Evolutionary conservation across 805 yeast species (phyloP), one percentile per base, ranked within the genome.

Genomic region (Sugiyamaella boreocaroliniensis): DNA sequence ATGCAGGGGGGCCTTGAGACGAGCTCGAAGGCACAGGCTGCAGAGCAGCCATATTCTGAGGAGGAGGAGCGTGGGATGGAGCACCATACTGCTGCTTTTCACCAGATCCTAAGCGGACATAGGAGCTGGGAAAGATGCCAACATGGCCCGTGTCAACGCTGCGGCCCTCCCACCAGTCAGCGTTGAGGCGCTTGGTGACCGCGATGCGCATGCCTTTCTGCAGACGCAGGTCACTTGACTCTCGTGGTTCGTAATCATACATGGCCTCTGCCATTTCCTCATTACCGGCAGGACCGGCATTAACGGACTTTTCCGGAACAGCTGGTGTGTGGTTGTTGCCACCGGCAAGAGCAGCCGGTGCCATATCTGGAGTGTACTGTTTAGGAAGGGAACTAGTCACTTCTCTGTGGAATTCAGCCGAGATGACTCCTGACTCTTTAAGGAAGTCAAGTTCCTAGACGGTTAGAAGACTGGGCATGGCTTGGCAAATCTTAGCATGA

Each of bases 111-210:
- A 45, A 47, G 49, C 59, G 76, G 48, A 89, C 96, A 64, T 93
- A 92, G 66, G 88, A 88, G 1, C 92, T 73, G 8, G 99, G 99
- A 72, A 93, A 90, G 64, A 90, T 83, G 43, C 98, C 99, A 7
- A 78, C 76, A 32, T 68, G 67, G 54, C 79, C 76, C 44, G 75
- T 66, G 15, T 72, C 71, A 45, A 58, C 43, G 52, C 63, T 64
- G 40, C 68, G 66, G 46, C 99, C 99, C 64, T 80, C 85, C 86
- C 93, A 89, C 99, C 99, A 92, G 64, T 89, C 92, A 40, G 78
- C 76, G 18, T 92, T 86, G 47, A 85, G 75, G 62, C 81, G 86
- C 64, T 89, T 95, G 5, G 80, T 52, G 4, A 93, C 79, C 32
- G 78, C 77, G 47, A 93, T 67, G 61, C 77, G 81, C 57, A 85